Conservation (phyloP, 2,329 filamentous ascomycete genomes). For the Stachybotrys chlorohalonatus region DNA sequence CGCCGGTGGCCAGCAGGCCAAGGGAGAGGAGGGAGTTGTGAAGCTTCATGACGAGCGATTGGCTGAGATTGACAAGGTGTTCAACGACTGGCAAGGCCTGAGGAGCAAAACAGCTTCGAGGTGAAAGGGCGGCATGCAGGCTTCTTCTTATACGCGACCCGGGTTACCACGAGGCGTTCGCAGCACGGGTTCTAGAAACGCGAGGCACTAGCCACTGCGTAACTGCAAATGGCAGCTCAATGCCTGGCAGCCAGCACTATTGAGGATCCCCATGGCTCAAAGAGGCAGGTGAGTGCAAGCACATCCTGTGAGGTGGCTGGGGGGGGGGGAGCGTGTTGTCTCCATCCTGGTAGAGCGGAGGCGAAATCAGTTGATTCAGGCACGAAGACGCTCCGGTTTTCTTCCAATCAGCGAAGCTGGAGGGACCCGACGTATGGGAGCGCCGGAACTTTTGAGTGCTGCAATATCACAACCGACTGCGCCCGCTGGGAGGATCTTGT, state of each 20-base stretch:
- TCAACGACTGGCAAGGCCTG: neutral
- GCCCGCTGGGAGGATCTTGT: neutral
- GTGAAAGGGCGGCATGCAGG: neutral
- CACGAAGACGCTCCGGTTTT: neutral
- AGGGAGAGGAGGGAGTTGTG: slow-evolving; percentile 4
- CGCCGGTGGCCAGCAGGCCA: slow-evolving; percentile 5
- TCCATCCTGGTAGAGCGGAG: too few relatives aligned
- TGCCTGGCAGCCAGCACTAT: neutral
- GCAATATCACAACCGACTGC: neutral
- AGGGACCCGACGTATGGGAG: neutral
- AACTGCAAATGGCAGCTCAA: neutral
- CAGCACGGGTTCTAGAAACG: neutral
- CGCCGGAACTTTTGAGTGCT: neutral
- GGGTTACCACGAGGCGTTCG: neutral
- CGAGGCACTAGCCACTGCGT: neutral
- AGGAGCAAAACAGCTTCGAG: neutral
- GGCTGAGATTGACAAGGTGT: neutral
- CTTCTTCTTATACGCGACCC: neutral
- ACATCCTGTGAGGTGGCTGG: neutral
- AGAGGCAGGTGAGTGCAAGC: neutral
- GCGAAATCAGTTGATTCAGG: too few relatives aligned
- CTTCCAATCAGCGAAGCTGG: neutral
- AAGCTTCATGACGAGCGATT: slow-evolving; percentile 8
- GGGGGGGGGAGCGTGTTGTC: neutral
- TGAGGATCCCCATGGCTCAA: neutral